Conservation (phyloP, 805 yeast species). For the Candida loeiensis region DNA sequence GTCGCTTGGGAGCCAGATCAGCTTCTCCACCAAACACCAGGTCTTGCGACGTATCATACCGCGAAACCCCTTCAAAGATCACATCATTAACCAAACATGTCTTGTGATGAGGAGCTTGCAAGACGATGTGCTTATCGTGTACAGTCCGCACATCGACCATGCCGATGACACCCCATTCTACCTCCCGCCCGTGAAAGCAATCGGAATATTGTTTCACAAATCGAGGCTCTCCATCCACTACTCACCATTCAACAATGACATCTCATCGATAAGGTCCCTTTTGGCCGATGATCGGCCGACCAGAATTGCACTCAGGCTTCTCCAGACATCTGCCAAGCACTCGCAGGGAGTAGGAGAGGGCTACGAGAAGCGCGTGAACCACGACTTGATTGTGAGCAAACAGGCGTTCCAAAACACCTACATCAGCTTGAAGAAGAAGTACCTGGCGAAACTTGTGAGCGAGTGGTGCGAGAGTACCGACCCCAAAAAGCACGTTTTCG, state of each 20-base stretch:
- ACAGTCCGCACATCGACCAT: slow-evolving; percentile 67
- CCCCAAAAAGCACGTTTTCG: slow-evolving; percentile 93
- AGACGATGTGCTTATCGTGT: slow-evolving; percentile 52
- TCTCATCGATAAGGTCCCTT: slow-evolving; percentile 22
- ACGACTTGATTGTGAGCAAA: slow-evolving; percentile 81
- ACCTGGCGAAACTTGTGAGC: slow-evolving; percentile 70
- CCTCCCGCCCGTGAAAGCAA: slow-evolving; percentile 79
- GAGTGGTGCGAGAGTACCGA: slow-evolving; percentile 94
- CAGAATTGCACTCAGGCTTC: slow-evolving; percentile 75
- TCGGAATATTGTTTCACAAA: slow-evolving; percentile 59
- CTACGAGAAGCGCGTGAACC: slow-evolving; percentile 82
- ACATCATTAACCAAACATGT: slow-evolving; percentile 82
- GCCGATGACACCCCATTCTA: slow-evolving; percentile 76
- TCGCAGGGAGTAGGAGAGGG: slow-evolving; percentile 81
- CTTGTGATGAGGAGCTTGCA: background rate
- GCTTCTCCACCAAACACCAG: slow-evolving; percentile 39
- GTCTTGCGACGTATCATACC: slow-evolving; percentile 87
- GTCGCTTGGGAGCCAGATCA: slow-evolving; percentile 23
- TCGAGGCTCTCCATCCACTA: slow-evolving; percentile 67
- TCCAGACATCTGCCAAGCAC: slow-evolving; percentile 79
- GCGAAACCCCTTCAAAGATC: slow-evolving; percentile 83
- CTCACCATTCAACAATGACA: slow-evolving; percentile 49
- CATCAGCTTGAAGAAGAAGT: slow-evolving; percentile 73
- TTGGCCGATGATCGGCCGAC: slow-evolving; percentile 58
- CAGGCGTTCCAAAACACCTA: slow-evolving; percentile 81